Evolutionary conservation across 2,329 filamentous ascomycete genomes (phyloP).

Genomic region (Hypoxylon sp.): DNA sequence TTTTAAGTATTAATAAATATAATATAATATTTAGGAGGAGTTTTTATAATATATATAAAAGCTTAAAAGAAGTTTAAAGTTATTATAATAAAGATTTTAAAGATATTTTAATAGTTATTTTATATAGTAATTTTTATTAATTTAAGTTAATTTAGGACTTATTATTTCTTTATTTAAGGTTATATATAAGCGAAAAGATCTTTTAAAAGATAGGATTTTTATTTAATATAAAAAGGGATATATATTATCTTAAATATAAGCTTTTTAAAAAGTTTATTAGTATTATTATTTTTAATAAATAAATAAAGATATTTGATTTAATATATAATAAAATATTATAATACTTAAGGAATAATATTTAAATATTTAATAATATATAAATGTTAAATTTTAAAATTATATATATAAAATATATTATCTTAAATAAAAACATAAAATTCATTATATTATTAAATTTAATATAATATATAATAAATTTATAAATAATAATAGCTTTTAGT

Average conservation of each 20-base stretch:
- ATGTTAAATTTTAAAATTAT: background rate
- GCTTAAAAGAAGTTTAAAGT: background rate
- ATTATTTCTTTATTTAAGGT: background rate
- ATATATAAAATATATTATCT: background rate
- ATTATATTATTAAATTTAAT: background rate
- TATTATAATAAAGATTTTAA: background rate
- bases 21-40: background rate
- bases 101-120: background rate
- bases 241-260: too few relatives aligned
- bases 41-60: background rate
- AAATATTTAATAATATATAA: background rate
- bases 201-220: too few relatives aligned
- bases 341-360: too few relatives aligned
- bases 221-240: too few relatives aligned
- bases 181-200: too few relatives aligned
- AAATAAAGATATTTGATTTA: too few relatives aligned
- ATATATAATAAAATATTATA: too few relatives aligned
- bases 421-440: background rate
- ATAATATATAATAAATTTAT: background rate
- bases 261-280: too few relatives aligned
- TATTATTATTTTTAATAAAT: too few relatives aligned
- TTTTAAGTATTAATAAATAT: background rate
- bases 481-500: background rate
- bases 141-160: background rate
- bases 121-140: constrained; percentile 2